phyloP scores from a whole-genome alignment of 371 early-diverging fungal genomes.

The Actinomortierella wolfii region DNA sequence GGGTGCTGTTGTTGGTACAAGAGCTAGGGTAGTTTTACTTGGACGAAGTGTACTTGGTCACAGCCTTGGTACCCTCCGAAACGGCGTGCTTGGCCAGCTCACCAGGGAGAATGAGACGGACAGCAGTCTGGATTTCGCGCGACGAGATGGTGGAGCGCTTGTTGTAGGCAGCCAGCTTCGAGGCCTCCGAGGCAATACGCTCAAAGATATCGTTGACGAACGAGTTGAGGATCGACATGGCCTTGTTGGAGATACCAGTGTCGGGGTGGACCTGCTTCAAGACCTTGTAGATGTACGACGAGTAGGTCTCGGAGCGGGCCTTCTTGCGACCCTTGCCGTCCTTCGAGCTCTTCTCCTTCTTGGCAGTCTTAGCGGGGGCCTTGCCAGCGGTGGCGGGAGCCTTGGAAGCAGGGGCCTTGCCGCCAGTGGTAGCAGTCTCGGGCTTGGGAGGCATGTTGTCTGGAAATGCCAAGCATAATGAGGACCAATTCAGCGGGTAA shows the following conservation, averaged over 20 bases:
- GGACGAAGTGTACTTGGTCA: constrained; percentile 93
- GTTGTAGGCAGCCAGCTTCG: constrained; percentile 92
- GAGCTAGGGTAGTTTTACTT: constrained; percentile 50
- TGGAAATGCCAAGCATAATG: no score
- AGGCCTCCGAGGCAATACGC: constrained; percentile 89
- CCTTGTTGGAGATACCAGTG: constrained; percentile 98
- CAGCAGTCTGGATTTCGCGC: constrained; percentile 94
- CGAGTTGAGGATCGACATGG: constrained; percentile 98
- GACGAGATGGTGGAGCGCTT: constrained; percentile 94
- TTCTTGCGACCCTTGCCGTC: constrained; percentile 64
- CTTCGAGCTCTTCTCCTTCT: constrained; percentile 50
- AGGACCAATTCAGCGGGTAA: no score
- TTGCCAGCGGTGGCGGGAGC: constrained; percentile 67
- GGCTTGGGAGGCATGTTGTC: constrained; percentile 5
- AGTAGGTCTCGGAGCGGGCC: constrained; percentile 89
- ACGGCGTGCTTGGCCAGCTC: constrained; percentile 98
- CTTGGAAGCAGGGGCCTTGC: constrained; percentile 47
- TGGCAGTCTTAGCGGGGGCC: constrained; percentile 64
- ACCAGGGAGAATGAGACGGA: constrained; percentile 92
- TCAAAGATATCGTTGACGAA: constrained; percentile 98
- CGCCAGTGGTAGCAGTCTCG: neutral
- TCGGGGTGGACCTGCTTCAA: constrained; percentile 98
- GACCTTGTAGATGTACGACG: constrained; percentile 96
- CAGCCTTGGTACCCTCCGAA: constrained; percentile 97
- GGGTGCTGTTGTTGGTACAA: no score